Evolutionary conservation across 768 basidiomycete species (phyloP).

Genomic region (Suillus placidus): DNA sequence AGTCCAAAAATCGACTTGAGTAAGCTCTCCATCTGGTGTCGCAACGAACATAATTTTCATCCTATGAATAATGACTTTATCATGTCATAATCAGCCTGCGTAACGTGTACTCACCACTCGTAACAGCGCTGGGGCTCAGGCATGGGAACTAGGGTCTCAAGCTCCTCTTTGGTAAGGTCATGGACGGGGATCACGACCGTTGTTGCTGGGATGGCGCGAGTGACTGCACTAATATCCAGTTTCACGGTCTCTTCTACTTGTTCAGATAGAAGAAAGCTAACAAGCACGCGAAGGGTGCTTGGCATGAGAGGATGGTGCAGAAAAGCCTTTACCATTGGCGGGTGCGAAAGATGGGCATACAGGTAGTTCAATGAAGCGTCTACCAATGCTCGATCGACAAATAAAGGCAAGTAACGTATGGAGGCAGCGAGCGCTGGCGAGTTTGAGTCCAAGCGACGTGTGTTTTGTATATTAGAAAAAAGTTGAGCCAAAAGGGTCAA

Average conservation of each 20-base stretch:
- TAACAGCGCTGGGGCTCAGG: slow-evolving; percentile 80
- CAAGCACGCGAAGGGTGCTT: slow-evolving; percentile 66
- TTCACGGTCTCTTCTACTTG: slow-evolving; percentile 71
- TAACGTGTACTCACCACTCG: slow-evolving; percentile 61
- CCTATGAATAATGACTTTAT: slow-evolving; percentile 47
- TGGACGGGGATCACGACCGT: slow-evolving; percentile 54
- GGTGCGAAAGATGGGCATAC: slow-evolving; percentile 73
- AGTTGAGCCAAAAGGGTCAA: slow-evolving; percentile 62
- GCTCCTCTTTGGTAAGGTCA: slow-evolving; percentile 71
- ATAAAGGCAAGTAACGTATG: slow-evolving; percentile 73
- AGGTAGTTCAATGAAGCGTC: slow-evolving; percentile 76
- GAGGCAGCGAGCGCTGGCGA: slow-evolving; percentile 66
- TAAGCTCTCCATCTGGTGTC: slow-evolving; percentile 76
- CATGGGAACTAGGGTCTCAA: slow-evolving; percentile 56
- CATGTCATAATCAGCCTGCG: not conserved
- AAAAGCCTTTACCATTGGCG: slow-evolving; percentile 77
- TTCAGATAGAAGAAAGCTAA: slow-evolving; percentile 67
- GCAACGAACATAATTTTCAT: slow-evolving; percentile 88
- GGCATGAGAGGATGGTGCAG: slow-evolving; percentile 72
- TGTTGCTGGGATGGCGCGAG: slow-evolving; percentile 59
- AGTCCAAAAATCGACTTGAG: slow-evolving; percentile 95
- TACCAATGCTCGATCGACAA: slow-evolving; percentile 67
- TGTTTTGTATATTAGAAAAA: slow-evolving; percentile 63
- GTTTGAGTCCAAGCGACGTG: slow-evolving; percentile 50
- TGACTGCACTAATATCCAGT: slow-evolving; percentile 60